Evolutionary conservation across 352 stramenopile species (phyloP), one percentile per base, ranked within the genome.

Genomic region (Nannochloropsis limnetica): DNA sequence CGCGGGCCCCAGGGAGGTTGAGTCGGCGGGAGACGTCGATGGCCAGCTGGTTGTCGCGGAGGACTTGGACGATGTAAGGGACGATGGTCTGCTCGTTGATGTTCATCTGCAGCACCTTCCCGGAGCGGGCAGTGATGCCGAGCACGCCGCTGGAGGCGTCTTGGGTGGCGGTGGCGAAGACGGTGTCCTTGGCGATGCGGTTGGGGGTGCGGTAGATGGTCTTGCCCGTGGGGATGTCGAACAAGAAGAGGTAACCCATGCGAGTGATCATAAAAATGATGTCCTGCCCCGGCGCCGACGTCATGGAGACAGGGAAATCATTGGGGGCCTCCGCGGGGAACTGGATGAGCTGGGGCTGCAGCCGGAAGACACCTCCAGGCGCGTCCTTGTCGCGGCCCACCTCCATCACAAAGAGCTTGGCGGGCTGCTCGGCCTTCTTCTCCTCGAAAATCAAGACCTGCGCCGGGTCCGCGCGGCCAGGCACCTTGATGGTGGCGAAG

Each of bases 221-320:
- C 89, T 98, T 98, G 83, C 95, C 96, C 45, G 94, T 95, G 89
- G 98, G 94, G 81, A 97, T 92, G 88, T 99, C 97, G 88, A 99
- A 99, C 83, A 99, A 91, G 91, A 98, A 99, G 43, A 98, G 89
- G 88, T 98, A 99, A 74, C 97, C 97, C 93, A 98, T 98, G 92
- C 99, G 99, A 37, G 96, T 98, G 84, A 99, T 95, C 89, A 99
- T 94, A 88, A 98, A 99, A 61, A 98, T 92, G 80, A 99, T 88
- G 82, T 98, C 94, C 82, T 97, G 92, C 43, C 88, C 87, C 15
- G 92, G 90, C 37, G 89, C 86, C 29, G 85, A 68, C 68, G 96
- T 88, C 89, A 99, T 95, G 84, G 92, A 97, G 54, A 99, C 96
- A 3, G 96, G 96, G 89, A 99, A 99, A 89, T 99, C 97, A 74